These are phyloP conservation scores for Cupressus sempervirens DNA, from an alignment of 75 land plant species.

Conservation along the genomic window DNA sequence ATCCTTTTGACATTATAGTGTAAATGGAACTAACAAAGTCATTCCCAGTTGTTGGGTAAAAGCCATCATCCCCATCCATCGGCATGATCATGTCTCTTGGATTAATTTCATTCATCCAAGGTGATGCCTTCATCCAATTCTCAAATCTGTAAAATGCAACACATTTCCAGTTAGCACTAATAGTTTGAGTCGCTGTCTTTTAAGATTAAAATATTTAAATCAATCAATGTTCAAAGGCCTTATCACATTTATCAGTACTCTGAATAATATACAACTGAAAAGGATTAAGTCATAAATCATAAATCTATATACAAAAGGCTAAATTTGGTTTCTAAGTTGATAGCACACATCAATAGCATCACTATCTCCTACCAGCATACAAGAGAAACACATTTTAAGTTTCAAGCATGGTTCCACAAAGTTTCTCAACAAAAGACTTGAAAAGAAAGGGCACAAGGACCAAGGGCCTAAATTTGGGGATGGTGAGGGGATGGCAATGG, in stretches of 20 bases:
- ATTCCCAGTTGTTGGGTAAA: conserved; percentile 70
- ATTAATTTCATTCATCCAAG: conserved; percentile 72
- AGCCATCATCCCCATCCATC: conserved; percentile 86
- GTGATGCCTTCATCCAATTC: conserved; percentile 83
- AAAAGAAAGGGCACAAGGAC: too few species aligned
- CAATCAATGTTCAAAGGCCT: neutral
- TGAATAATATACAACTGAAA: neutral
- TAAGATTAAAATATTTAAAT: neutral
- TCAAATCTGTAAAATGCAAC: conserved; percentile 38
- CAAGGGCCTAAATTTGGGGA: too few species aligned
- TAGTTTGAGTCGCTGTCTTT: neutral
- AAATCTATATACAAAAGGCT: neutral
- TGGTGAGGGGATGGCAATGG: too few species aligned
- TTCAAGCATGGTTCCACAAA: neutral
- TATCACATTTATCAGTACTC: neutral
- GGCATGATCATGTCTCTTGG: conserved; percentile 87
- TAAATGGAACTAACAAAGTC: conserved; percentile 58
- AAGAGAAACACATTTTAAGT: neutral
- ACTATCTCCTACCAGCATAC: neutral
- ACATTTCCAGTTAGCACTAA: neutral
- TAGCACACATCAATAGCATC: neutral
- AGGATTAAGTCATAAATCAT: neutral
- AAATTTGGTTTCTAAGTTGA: neutral
- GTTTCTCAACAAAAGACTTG: too few species aligned
- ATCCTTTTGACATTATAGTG: neutral